Conservation (phyloP, 2,329 filamentous ascomycete species). For the Polytolypa hystricis region DNA sequence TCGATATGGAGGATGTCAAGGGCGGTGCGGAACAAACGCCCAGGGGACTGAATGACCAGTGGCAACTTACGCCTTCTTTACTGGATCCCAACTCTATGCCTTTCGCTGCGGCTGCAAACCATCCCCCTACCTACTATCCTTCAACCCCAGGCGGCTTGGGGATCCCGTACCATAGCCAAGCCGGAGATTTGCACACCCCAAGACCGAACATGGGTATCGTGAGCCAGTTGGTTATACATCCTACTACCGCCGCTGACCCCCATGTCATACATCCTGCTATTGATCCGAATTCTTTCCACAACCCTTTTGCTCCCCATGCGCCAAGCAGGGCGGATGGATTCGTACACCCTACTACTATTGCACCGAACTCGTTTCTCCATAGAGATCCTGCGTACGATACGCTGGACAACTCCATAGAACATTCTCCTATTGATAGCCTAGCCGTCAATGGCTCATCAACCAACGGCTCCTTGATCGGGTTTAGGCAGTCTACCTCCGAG, state of each 20-base stretch:
- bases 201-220: too few relatives aligned
- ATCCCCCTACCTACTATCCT: slow-evolving; percentile 74
- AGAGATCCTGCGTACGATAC: slow-evolving; percentile 70
- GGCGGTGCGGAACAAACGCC: slow-evolving; percentile 73
- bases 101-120: slow-evolving; percentile 69
- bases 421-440: slow-evolving; percentile 50
- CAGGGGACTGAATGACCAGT: slow-evolving; percentile 65
- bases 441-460: too few relatives aligned
- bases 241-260: slow-evolving; percentile 45
- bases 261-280: slow-evolving; percentile 36
- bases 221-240: slow-evolving; percentile 40
- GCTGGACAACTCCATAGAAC: slow-evolving; percentile 57
- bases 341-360: slow-evolving; percentile 49
- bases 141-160: slow-evolving; percentile 66
- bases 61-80: slow-evolving; percentile 79
- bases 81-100: slow-evolving; percentile 76
- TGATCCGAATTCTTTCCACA: slow-evolving; percentile 59
- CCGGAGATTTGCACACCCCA: slow-evolving; percentile 79
- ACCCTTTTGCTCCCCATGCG: slow-evolving; percentile 44
- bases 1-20: slow-evolving; percentile 45
- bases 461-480: too few relatives aligned
- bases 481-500: too few relatives aligned
- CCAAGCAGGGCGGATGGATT: slow-evolving; percentile 64
- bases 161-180: slow-evolving; percentile 51
- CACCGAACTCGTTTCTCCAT: slow-evolving; percentile 69